These are phyloP conservation scores for Annona squamosa DNA, from an alignment of 164 flowering plant species.

Conservation along the genomic window DNA sequence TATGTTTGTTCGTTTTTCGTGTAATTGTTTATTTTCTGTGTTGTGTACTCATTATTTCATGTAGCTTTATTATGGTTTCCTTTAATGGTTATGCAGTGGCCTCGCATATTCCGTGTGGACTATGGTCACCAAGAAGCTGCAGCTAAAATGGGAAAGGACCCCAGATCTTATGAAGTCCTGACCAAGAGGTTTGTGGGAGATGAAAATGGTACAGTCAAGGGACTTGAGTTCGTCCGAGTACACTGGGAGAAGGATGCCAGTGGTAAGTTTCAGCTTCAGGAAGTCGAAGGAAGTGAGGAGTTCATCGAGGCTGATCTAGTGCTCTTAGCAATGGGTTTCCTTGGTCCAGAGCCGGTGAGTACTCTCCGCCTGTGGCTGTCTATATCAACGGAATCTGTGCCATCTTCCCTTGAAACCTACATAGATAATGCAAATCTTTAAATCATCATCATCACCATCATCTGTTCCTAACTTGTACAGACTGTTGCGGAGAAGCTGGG, in stretches of 20 bases:
- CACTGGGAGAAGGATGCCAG: slow-evolving; percentile 87
- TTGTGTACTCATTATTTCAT: not conserved
- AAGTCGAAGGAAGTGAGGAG: slow-evolving; percentile 82
- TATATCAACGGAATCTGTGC: not conserved
- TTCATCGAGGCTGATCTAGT: slow-evolving; percentile 82
- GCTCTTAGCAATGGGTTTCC: slow-evolving; percentile 96
- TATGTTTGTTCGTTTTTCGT: not conserved
- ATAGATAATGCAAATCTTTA: too few relatives aligned
- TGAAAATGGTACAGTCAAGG: slow-evolving; percentile 76
- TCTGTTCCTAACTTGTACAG: slow-evolving; percentile 29
- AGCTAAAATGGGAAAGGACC: slow-evolving; percentile 90
- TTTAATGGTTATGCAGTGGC: slow-evolving; percentile 57
- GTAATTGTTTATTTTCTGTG: not conserved
- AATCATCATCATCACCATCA: not conserved
- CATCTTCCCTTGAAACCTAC: not conserved
- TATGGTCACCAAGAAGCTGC: slow-evolving; percentile 98
- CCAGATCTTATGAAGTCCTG: slow-evolving; percentile 84
- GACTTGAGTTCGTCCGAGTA: slow-evolving; percentile 76
- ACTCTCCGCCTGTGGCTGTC: not conserved
- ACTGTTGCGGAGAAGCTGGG: slow-evolving; percentile 67
- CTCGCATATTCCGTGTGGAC: slow-evolving; percentile 92
- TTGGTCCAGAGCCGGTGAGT: slow-evolving; percentile 93
- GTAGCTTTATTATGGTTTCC: too few relatives aligned
- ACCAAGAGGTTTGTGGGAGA: slow-evolving; percentile 88
- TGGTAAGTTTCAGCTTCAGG: slow-evolving; percentile 80